Evolutionary conservation across 2,329 filamentous ascomycete genomes (phyloP).

Genomic region (Chrysoporthe austroafricana): DNA sequence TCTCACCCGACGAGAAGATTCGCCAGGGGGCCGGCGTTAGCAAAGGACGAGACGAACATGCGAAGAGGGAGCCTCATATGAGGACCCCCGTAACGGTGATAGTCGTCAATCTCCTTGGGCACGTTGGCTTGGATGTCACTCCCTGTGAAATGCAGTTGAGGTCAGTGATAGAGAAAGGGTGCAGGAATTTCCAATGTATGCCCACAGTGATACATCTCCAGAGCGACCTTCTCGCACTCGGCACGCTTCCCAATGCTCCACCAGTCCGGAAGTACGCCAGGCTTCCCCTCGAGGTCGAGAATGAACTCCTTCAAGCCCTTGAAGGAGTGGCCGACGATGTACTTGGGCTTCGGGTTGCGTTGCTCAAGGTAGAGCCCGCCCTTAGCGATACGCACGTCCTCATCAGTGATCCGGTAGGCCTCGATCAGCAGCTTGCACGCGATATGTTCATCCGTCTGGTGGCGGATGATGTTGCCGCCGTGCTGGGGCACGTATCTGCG

Average conservation of each 20-base stretch:
- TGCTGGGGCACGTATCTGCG: background rate
- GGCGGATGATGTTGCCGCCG: background rate
- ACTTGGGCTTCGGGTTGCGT: background rate
- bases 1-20: background rate
- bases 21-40: background rate
- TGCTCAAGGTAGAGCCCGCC: slow-evolving; percentile 2
- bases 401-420: slow-evolving; percentile 4
- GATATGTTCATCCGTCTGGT: background rate
- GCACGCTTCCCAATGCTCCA: slow-evolving; percentile 2
- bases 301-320: background rate
- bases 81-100: background rate
- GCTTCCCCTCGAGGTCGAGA: background rate
- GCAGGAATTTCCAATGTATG: background rate
- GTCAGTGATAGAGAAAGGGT: background rate
- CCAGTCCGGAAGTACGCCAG: background rate
- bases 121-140: slow-evolving; percentile 3
- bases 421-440: slow-evolving; percentile 6
- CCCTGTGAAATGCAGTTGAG: background rate
- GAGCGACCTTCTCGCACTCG: background rate
- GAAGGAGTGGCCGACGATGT: slow-evolving; percentile 8
- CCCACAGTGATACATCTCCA: slow-evolving; percentile 2
- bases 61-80: background rate
- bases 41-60: slow-evolving; percentile 4
- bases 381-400: slow-evolving; percentile 8
- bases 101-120: slow-evolving; percentile 1